Evolutionary conservation across 2,329 filamentous ascomycete species (phyloP), one percentile per base, ranked within the genome.

Genomic region (Beauveria pseudobassiana): DNA sequence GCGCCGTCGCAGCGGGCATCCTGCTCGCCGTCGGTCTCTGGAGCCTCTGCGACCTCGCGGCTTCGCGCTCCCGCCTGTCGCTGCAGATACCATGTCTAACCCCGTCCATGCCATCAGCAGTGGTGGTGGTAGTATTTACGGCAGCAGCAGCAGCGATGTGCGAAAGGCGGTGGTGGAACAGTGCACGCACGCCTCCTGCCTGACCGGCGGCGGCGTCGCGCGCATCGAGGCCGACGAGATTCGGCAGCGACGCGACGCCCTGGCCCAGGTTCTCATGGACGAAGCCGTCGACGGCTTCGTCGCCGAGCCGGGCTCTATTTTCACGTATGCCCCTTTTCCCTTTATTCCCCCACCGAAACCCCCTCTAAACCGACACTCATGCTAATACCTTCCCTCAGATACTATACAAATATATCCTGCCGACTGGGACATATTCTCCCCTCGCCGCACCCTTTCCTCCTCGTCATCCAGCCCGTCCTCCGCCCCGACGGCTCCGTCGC

Each of bases 341-440:
- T 3, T n/a, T 16, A 22, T 3, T n/a, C 1, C 1, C 3, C 14
- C 1, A 14, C 38, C 5, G 2, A 22, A 22, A 22, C 20, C 28
- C 7, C 7, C 34, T 7, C n/a, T 12, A 72, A 80, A 87, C 40
- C 2, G 5, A 3, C 12, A 7, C 22, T 16, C 5, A 6, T 24
- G 3, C 51, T 54, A 26, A 28, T 22, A 3, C 10, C 1, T 7
- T 9, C 2, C 38, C 49, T 42, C 18, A 72, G 74, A 43, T 80
- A 87, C 69, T 87, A 86, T 67, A 84, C 77, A 52, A 87, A 87
- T 66, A 76, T 84, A 48, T 85, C 82, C 1, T 84, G 70, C 69
- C 0, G 80, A 87, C 63, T 87, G 84, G 85, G 84, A 87, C 64
- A 79, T 81, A 0, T 87, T 83, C 83, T 84, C 87, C 74, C 84